Base-by-base conservation (phyloP, 1,284 basidiomycete species). In the Earliella scabrosa region DNA sequence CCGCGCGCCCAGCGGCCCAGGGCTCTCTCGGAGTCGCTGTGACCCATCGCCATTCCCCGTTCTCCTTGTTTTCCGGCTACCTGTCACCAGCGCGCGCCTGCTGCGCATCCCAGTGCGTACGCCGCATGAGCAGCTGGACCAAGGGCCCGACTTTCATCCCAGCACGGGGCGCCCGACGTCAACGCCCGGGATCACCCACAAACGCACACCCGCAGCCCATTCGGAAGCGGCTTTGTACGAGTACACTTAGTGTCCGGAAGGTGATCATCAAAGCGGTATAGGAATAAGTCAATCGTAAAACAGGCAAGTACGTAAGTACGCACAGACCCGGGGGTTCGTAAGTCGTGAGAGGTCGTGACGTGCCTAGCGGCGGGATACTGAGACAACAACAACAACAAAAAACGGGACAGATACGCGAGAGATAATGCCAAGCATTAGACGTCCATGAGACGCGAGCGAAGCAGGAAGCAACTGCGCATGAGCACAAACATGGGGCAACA, bases 231-330 rank as follows among this genome's bases (percentile, higher is more conserved):
- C 13, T 11, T 36, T 21, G 31, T 32, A 41, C 39, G 47, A 57
- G 50, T 38, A 18, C 32, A 52, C 31, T 26, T 27, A 45, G 35
- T 48, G 52, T 46, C 35, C 29, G 34, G 39, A 48, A 45, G 34
- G 50, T 55, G 54, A 49, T 62, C 54, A 59, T 63, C 59, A 61
- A 45, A 50, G n/a, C 21, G 32, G 57, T 47, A 62, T 63, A 60
- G 57, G 53, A 63, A 66, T 64, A 66, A 68, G 61, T 67, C 64
- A 63, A 52, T 62, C 63, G 57, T 65, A 60, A 57, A n/a, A 46
- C 45, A 36, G 56, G 54, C 45, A 21, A 35, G 52, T 56, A 60
- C 59, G 54, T 63, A 63, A 60, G 45, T 51, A 61, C 50, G 45
- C 46, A 23, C 16, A 29, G 14, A 38, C 41, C 52, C 45, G 53